Evolutionary conservation across 2,329 filamentous ascomycete genomes (phyloP).

Genomic region (Ceratocystis diversiconidia): DNA sequence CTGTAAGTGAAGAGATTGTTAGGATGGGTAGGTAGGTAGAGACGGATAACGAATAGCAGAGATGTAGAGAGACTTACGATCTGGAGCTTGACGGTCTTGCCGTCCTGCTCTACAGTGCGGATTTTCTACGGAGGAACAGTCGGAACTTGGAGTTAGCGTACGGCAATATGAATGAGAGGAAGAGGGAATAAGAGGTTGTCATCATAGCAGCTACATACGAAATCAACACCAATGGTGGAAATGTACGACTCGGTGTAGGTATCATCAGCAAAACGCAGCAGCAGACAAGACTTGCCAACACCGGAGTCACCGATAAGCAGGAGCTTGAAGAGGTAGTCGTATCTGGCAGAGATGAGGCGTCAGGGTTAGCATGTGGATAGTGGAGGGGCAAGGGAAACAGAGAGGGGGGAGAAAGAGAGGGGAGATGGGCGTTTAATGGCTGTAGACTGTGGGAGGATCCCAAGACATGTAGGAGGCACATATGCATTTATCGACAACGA

Average conservation of each 20-base stretch:
- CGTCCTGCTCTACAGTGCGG: conserved; percentile 96
- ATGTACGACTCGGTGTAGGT: conserved; percentile 99
- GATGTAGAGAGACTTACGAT: conserved; percentile 51
- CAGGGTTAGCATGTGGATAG: neutral
- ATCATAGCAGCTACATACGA: conserved; percentile 48
- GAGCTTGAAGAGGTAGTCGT: conserved; percentile 99
- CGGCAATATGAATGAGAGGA: conserved; percentile 10
- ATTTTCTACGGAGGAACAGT: conserved; percentile 61
- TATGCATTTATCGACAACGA: neutral
- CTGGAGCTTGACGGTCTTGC: conserved; percentile 98
- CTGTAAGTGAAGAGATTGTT: conserved; percentile 33
- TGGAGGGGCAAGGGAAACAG: neutral
- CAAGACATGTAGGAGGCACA: neutral
- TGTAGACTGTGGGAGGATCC: neutral
- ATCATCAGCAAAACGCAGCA: conserved; percentile 95
- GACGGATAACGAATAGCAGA: neutral
- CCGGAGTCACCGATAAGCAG: conserved; percentile 99
- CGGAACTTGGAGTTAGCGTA: conserved; percentile 18
- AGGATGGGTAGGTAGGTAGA: neutral
- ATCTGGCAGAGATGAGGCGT: conserved; percentile 44
- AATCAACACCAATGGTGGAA: conserved; percentile 98
- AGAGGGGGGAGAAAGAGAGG: neutral
- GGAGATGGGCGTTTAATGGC: neutral
- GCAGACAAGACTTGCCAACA: conserved; percentile 98
- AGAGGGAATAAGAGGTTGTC: neutral